Base-by-base conservation (phyloP, 2,329 filamentous ascomycete genomes). In the Aureobasidium musti region DNA sequence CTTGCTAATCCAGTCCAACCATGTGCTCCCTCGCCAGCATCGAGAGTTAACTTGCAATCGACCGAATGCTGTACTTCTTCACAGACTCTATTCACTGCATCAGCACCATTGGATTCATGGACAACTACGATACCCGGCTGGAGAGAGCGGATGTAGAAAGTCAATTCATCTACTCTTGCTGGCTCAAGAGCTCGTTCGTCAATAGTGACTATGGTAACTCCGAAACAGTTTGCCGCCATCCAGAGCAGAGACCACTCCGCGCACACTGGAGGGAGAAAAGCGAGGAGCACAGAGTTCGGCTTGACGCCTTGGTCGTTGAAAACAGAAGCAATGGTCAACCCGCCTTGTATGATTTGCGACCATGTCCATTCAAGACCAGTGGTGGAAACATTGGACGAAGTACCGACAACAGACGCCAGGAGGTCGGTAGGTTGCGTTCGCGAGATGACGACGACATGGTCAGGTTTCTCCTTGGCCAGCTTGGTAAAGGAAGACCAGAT, bases 161-260 rank as follows among this genome's bases (percentile, higher is more conserved):
- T 63, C 30, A 63, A 28, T 5, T 63, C 59, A 19, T 63, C 59
- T 21, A 50, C 43, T n/a, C 59, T 49, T 30, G 59, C 45, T 21
- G 59, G 30, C 13, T 63, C 59, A 23, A 63, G 33, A 39, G 45
- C 45, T 50, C 59, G 19, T 23, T 49, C 50, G 33, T 63, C 59
- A 5, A 50, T 45, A 3, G 43, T 63, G 14, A 63, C 59, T 17
- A 63, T 21, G 2, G 59, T 63, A 45, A 63, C 13, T 13, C 45
- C 33, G 2, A 50, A 17, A 5, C 14, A 39, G n/a, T 49, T 63
- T 6, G 59, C 45, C 3, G 45, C 28, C 59, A 47, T 37, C 59
- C 59, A 63, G 0, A 63, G 43, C 59, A 63, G n/a, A 13, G 59
- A 50, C 59, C 59, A 63, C 41, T 63, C 59, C 6, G 45, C 59